Base-by-base conservation (phyloP, 495 filamentous ascomycete species). In the Xylona heveae region DNA sequence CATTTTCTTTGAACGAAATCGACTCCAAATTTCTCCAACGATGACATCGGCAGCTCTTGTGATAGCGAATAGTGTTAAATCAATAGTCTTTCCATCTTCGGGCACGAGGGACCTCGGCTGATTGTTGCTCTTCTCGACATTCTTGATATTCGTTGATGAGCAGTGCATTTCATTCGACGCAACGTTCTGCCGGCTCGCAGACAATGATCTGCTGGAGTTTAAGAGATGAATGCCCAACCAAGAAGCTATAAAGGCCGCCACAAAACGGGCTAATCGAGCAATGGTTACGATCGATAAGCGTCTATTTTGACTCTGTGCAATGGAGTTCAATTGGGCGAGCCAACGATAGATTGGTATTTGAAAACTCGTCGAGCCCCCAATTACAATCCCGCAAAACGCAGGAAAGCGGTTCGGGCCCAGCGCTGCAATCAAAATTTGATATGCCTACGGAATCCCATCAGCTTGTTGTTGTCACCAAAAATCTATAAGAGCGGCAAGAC, bases 51-150 rank as follows among this genome's bases (percentile, higher is more conserved):
- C 45, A 25, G 84, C 83, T 41, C 80, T 65, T 6, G 69, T 68
- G 26, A 67, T 52, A n/a, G 74, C 66, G 46, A 88, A 85, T 21
- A 92, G 56, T 1, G 84, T 88, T 19, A 93, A 62, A 50, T 92
- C 82, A 44, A 94, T 61, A 7, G 82, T 90, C 34, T 71, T 69
- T 32, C 84, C 84, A 3, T 71, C 78, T 34, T 71, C 19, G n/a
- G 2, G 19, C 8, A 53, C 6, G 52, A 46, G 28, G 38, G 51
- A 51, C 30, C 42, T 45, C 14, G 43, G 34, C 28, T 41, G 45
- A 41, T 18, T 30, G 36, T 33, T 35, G 24, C 36, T 43, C 36
- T 33, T 35, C 35, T 20, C 30, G 31, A 25, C 37, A 1, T 41
- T 24, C 20, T 46, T 44, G n/a, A 20, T 18, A 10, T 16, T 26